Percentiles rank a stretch among this genome's conserved stretches.
Conservation (phyloP, 805 yeast species). For the Teunomyces gatunensis region DNA sequence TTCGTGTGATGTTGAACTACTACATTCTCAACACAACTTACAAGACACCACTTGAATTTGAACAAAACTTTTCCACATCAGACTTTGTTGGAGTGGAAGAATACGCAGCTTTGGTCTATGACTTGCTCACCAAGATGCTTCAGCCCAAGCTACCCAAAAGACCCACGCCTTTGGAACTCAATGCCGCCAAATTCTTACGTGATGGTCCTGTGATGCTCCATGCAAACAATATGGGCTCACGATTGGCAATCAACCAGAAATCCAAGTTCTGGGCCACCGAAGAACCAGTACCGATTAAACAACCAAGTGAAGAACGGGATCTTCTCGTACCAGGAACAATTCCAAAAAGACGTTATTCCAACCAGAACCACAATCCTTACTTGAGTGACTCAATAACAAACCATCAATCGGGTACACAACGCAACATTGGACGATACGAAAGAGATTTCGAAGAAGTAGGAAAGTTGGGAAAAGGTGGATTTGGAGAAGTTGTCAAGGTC, state of each 20-base stretch:
- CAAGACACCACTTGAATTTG: constrained; percentile 43
- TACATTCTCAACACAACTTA: constrained; percentile 63
- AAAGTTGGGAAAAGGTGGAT: constrained; percentile 89
- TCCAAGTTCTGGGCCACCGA: constrained; percentile 1
- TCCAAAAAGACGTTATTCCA: constrained; percentile 21
- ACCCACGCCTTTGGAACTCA: constrained; percentile 77
- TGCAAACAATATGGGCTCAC: background rate
- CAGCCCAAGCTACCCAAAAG: constrained; percentile 65
- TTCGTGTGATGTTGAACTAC: constrained; percentile 40
- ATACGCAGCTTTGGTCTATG: constrained; percentile 63
- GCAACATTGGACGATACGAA: constrained; percentile 66
- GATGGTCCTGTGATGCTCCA: constrained; percentile 51
- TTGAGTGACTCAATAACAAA: constrained; percentile 4
- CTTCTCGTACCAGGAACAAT: background rate
- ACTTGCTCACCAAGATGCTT: constrained; percentile 65
- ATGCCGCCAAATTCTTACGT: constrained; percentile 80
- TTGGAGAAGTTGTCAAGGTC: constrained; percentile 98
- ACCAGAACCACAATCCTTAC: constrained; percentile 13
- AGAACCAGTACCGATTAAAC: background rate
- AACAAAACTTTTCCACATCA: constrained; percentile 18
- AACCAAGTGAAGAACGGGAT: background rate
- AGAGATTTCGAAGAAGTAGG: constrained; percentile 95
- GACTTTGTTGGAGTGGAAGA: constrained; percentile 58
- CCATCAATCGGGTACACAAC: constrained; percentile 1
- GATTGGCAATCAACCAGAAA: background rate